Evolutionary conservation across 139 green algal genomes (phyloP), one percentile per base, ranked within the genome.

Genomic region (Closterium sp.): DNA sequence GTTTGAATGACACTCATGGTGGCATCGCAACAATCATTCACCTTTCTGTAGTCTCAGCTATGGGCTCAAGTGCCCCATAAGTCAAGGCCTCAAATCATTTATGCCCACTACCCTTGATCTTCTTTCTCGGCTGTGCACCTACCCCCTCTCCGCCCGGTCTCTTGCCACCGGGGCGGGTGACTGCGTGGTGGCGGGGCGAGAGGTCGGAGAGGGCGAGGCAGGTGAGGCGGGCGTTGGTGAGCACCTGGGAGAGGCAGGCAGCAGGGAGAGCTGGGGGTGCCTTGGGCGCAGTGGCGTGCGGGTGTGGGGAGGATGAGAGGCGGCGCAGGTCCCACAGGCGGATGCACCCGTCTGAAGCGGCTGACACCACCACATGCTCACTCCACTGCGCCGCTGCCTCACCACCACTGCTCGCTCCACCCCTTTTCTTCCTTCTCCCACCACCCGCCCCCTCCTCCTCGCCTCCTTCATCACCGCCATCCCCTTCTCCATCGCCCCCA

Each of bases 131-230:
- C 55, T 76, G 16, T 2, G 55, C 55, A 76, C 55, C 55, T 6
- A 16, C 55, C 0, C 25, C 55, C 55, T 28, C 55, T 28, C 55
- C 55, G 25, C 55, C 55, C 55, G 55, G 16, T 19, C 12, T 76
- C 55, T 76, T 76, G 55, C 55, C 55, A 28, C 16, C 55, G 25
- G 16, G 55, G 16, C 1, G 55, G 4, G 36, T 4, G 1, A 3
- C 16, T 76, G 55, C 55, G 23, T 16, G 23, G 12, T 16, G 25
- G 55, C 25, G 55, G 55, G 55, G 55, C 25, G 55, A 76, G 55
- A 76, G 55, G 55, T 76, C 55, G 55, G 55, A 76, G 89, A 91
- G 21, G 30, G 69, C 89, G 12, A 91, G 81, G 34, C 89, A 91
- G 2, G 89, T 91, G 31, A 91, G 33, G n/a, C 89, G 69, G 0